Conservation (phyloP, 1,284 basidiomycete genomes). For the Xanthoconium separans region DNA sequence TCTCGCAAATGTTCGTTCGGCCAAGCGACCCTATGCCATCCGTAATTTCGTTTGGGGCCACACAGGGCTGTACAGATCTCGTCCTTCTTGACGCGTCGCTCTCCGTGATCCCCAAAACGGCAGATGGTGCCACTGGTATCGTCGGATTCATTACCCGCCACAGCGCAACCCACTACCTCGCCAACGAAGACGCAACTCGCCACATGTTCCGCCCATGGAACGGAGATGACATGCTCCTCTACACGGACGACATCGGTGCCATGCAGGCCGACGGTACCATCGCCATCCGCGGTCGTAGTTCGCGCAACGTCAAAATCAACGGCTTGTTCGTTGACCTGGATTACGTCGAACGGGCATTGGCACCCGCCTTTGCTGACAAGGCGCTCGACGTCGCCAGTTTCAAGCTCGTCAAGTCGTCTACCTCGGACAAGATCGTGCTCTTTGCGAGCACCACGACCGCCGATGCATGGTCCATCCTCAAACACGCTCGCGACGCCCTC, state of each 20-base stretch:
- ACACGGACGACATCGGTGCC: conserved; percentile 27
- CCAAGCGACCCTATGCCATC: conserved; percentile 23
- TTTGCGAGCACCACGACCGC: conserved; percentile 17
- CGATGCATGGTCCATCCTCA: conserved; percentile 22
- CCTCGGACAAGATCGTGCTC: conserved; percentile 25
- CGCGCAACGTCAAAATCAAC: conserved; percentile 30
- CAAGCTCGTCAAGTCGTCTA: conserved; percentile 26
- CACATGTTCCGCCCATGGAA: conserved; percentile 28
- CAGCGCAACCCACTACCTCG: conserved; percentile 25
- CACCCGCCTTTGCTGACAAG: conserved; percentile 18
- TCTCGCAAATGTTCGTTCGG: conserved; percentile 27
- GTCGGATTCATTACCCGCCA: conserved; percentile 25
- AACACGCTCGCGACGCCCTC: conserved; percentile 19
- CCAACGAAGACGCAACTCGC: conserved; percentile 22
- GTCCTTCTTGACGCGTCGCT: conserved; percentile 24
- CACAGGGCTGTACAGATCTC: conserved; percentile 26
- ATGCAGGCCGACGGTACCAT: conserved; percentile 27
- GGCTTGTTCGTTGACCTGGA: conserved; percentile 27
- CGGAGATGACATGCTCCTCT: conserved; percentile 21
- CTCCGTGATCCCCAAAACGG: conserved; percentile 16
- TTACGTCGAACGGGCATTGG: conserved; percentile 24
- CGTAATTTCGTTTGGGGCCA: conserved; percentile 23
- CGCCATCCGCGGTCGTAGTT: conserved; percentile 24
- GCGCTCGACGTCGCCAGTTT: conserved; percentile 13
- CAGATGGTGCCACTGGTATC: conserved; percentile 22